Conservation (phyloP, 768 basidiomycete genomes). For the Lactifluus pinguis region DNA sequence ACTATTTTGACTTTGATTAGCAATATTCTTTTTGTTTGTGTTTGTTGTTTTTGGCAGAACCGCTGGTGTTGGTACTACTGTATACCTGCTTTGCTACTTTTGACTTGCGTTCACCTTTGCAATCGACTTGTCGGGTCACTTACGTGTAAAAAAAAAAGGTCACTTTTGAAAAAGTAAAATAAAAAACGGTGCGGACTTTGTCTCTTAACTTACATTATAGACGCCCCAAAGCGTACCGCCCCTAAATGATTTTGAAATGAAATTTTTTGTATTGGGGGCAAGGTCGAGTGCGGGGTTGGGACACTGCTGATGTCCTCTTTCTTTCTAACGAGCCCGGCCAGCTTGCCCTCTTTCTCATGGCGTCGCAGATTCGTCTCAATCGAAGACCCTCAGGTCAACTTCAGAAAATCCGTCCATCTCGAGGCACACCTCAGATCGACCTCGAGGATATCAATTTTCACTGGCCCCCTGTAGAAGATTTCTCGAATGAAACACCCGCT, state of each 20-base stretch:
- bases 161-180: not conserved
- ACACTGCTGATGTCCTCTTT: not conserved
- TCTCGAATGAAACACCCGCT: slow-evolving; percentile 33
- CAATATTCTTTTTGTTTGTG: too few relatives aligned
- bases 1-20: too few relatives aligned
- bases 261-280: not conserved
- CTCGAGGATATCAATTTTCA: slow-evolving; percentile 12
- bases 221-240: not conserved
- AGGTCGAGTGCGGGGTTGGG: not conserved
- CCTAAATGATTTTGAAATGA: not conserved
- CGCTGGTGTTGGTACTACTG: too few relatives aligned
- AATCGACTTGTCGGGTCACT: too few relatives aligned
- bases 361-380: not conserved
- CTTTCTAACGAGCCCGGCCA: not conserved
- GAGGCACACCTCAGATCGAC: slow-evolving; percentile 1
- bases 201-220: too few relatives aligned
- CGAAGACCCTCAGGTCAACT: not conserved
- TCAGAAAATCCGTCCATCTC: not conserved
- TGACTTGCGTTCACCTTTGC: too few relatives aligned
- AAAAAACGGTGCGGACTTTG: not conserved
- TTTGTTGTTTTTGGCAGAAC: too few relatives aligned
- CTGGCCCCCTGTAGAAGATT: slow-evolving; percentile 29
- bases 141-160: too few relatives aligned
- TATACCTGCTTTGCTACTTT: too few relatives aligned
- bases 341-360: not conserved